Conservation (phyloP, 768 basidiomycete genomes). For the Hebeloma cylindrosporum region DNA sequence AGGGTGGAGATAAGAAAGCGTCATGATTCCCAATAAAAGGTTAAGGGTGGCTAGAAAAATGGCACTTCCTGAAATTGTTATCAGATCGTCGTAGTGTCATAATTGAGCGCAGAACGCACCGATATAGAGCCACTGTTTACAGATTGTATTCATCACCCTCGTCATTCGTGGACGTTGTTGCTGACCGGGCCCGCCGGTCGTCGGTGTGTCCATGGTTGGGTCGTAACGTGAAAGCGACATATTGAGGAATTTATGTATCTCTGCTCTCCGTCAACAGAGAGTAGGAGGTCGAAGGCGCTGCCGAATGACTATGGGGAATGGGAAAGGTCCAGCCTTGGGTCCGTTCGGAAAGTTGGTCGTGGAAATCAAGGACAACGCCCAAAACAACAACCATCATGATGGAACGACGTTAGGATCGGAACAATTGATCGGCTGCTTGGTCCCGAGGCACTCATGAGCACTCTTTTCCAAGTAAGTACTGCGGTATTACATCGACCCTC, state of each 20-base stretch:
- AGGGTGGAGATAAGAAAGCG: constrained; percentile 29
- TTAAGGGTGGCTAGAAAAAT: constrained; percentile 28
- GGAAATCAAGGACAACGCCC: no score
- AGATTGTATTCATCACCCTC: constrained; percentile 14
- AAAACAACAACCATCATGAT: no score
- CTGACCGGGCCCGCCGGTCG: constrained; percentile 24
- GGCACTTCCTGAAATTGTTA: constrained; percentile 19
- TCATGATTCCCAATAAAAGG: constrained; percentile 28
- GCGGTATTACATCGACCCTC: no score
- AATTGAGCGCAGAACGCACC: constrained; percentile 10
- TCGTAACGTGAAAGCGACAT: background rate
- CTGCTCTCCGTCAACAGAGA: constrained; percentile 18
- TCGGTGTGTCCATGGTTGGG: constrained; percentile 1
- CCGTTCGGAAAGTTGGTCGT: no score
- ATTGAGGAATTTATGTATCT: constrained; percentile 1
- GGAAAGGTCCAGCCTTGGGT: constrained; percentile 19
- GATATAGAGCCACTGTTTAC: constrained; percentile 27
- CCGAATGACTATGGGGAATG: constrained; percentile 9
- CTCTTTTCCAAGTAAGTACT: no score
- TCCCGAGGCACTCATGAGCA: no score
- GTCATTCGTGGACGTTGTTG: constrained; percentile 15
- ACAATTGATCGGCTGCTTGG: no score
- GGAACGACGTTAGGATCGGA: no score
- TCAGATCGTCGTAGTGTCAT: background rate
- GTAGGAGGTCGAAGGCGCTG: constrained; percentile 10